Evolutionary conservation across 2,329 filamentous ascomycete genomes (phyloP).

Genomic region (Metarhizium sp.): DNA sequence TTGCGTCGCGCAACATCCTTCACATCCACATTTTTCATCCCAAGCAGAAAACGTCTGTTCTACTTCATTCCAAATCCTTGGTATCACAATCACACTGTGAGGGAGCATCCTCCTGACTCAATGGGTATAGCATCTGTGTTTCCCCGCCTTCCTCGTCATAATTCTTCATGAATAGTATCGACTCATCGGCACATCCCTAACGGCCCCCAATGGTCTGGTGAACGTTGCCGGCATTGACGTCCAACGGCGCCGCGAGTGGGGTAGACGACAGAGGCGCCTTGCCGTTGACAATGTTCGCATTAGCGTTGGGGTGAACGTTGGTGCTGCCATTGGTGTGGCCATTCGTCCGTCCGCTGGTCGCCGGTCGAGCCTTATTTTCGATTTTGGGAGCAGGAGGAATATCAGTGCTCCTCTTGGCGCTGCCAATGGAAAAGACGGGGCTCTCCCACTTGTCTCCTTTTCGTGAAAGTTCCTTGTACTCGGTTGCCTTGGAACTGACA

Average conservation of each 20-base stretch:
- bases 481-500: conserved; percentile 86
- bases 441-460: conserved; percentile 95
- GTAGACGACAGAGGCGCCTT: neutral
- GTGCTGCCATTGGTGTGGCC: conserved; percentile 13
- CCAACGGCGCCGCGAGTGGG: conserved; percentile 1
- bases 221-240: conserved; percentile 1
- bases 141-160: conserved; percentile 1
- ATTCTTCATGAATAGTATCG: conserved; percentile 2
- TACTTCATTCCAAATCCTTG: neutral
- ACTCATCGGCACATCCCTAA: conserved; percentile 10
- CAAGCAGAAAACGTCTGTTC: neutral
- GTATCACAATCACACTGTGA: conserved; percentile 1
- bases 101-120: conserved; percentile 2
- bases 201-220: conserved; percentile 6
- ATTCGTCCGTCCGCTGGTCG: conserved; percentile 11
- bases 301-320: conserved; percentile 5
- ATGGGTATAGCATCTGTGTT: conserved; percentile 11
- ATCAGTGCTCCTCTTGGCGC: conserved; percentile 60
- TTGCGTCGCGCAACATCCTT: neutral
- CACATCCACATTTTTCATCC: neutral
- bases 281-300: conserved; percentile 1
- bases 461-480: conserved; percentile 78
- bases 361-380: conserved; percentile 31
- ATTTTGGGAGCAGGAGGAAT: conserved; percentile 54
- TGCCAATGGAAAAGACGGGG: conserved; percentile 82